Conservation (phyloP, 192 early-diverging fungal species). For the Radiomyces spectabilis region DNA sequence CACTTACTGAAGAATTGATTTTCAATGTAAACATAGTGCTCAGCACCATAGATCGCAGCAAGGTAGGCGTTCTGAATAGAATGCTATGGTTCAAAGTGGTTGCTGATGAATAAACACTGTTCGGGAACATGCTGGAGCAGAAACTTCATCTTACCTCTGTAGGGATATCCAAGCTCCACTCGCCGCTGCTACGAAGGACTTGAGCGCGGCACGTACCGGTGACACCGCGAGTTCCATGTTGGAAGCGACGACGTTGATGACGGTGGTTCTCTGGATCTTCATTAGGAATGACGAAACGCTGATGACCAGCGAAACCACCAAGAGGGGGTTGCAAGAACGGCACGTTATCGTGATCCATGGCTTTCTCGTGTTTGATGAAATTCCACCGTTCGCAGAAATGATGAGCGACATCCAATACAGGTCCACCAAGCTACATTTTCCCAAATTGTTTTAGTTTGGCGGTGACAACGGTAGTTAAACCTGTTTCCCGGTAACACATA, state of each 20-base stretch:
- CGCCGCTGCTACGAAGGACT: conserved; percentile 55
- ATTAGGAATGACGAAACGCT: conserved; percentile 8
- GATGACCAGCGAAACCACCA: conserved; percentile 16
- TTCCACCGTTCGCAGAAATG: conserved; percentile 89
- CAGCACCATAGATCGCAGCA: conserved; percentile 56
- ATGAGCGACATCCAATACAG: conserved; percentile 72
- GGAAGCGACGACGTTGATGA: conserved; percentile 26
- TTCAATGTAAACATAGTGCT: conserved; percentile 87
- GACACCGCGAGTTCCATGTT: conserved; percentile 43
- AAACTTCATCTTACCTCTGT: conserved; percentile 45
- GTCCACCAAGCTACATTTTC: conserved; percentile 64
- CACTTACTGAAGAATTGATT: conserved; percentile 85
- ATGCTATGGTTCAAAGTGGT: conserved; percentile 26
- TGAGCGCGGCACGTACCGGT: conserved; percentile 58
- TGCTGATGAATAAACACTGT: not conserved
- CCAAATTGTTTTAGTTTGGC: no score
- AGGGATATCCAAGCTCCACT: conserved; percentile 59
- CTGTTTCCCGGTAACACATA: conserved; percentile 3
- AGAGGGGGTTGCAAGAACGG: conserved; percentile 56
- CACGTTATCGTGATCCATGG: conserved; percentile 42
- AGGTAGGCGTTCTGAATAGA: conserved; percentile 80
- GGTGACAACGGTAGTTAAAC: not conserved
- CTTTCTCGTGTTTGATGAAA: conserved; percentile 71
- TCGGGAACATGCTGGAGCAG: no score
- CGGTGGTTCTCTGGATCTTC: conserved; percentile 54